phyloP scores from a whole-genome alignment of 768 basidiomycete genomes.

The Suillus lakei region DNA sequence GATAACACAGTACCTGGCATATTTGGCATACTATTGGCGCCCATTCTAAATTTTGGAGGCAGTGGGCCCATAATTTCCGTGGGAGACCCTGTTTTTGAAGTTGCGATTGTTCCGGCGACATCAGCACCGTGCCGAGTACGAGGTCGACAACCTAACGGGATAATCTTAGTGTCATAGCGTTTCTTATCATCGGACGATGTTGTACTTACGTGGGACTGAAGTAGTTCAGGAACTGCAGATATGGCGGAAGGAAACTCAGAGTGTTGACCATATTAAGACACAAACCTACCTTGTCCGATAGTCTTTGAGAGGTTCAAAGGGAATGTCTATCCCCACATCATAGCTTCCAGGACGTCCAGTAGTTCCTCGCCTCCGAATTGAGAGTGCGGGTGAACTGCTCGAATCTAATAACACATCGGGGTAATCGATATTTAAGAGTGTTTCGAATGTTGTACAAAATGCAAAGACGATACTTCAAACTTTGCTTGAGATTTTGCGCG shows the following conservation, averaged over 20 bases:
- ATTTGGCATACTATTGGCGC: slow-evolving; percentile 56
- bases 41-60: slow-evolving; percentile 66
- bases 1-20: slow-evolving; percentile 37
- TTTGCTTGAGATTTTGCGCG: no score
- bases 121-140: slow-evolving; percentile 28
- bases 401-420: slow-evolving; percentile 19
- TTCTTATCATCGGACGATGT: slow-evolving; percentile 60
- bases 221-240: slow-evolving; percentile 75
- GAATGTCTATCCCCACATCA: slow-evolving; percentile 47
- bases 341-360: slow-evolving; percentile 70
- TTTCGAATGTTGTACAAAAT: no score
- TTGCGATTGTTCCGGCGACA: slow-evolving; percentile 38
- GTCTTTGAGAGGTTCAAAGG: slow-evolving; percentile 66
- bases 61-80: slow-evolving; percentile 82
- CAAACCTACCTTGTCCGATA: slow-evolving; percentile 63
- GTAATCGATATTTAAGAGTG: no score
- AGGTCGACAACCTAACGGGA: slow-evolving; percentile 65
- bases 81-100: slow-evolving; percentile 85
- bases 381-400: slow-evolving; percentile 43
- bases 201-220: slow-evolving; percentile 57
- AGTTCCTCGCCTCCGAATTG: slow-evolving; percentile 56
- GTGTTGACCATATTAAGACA: slow-evolving; percentile 6
- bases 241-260: background rate
- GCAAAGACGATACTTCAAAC: no score
- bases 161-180: slow-evolving; percentile 67